Evolutionary conservation across 495 filamentous ascomycete genomes (phyloP).

Genomic region (Neurospora sp.): DNA sequence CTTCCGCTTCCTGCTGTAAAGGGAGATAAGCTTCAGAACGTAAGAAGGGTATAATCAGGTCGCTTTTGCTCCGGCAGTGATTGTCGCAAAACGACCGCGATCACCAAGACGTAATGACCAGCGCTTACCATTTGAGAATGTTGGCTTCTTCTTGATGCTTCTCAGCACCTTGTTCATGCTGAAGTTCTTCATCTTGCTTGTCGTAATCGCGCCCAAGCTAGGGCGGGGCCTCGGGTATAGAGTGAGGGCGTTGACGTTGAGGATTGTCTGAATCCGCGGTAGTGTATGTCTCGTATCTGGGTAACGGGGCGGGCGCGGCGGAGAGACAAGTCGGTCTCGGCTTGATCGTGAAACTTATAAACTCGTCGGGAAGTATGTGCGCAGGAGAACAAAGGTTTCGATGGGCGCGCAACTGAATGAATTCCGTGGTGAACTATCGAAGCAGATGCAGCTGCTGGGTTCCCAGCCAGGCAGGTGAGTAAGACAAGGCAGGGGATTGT

Average conservation of each 20-base stretch:
- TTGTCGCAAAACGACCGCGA: not conserved
- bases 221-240: not conserved
- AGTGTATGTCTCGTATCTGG: not conserved
- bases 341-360: not conserved
- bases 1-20: conserved; percentile 5
- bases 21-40: not conserved
- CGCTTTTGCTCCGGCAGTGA: not conserved
- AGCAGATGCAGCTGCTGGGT: not conserved
- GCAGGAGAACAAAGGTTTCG: not conserved
- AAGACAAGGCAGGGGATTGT: not conserved
- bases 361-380: not conserved
- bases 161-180: conserved; percentile 46
- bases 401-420: not conserved
- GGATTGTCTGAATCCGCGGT: not conserved
- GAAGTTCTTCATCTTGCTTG: conserved; percentile 37
- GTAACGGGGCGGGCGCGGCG: not conserved
- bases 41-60: not conserved
- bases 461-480: not conserved
- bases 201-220: not conserved
- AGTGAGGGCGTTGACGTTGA: not conserved
- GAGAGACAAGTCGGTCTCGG: not conserved
- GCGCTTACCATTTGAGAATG: conserved; percentile 5
- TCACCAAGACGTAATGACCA: conserved; percentile 16
- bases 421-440: not conserved
- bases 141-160: conserved; percentile 36